Evolutionary conservation across 148 eudicot genomes (phyloP), one percentile per base, ranked within the genome.

Genomic region (Chenopodium quinoa): DNA sequence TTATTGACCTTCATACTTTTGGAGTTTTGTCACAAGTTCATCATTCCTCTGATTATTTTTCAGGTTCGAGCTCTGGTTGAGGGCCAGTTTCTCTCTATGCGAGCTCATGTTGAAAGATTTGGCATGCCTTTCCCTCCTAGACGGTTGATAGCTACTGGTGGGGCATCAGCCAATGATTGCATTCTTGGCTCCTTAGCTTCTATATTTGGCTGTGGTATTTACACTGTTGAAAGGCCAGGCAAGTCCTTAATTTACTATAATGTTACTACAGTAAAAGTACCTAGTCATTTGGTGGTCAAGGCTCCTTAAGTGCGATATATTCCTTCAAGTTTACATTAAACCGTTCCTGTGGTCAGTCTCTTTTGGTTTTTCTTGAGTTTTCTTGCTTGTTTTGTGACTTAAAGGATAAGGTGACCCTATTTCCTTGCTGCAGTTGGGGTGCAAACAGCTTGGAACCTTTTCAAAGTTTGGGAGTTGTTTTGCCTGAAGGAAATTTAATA

Each of bases 121-220:
- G 98, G 98, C 37, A 93, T 95, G 97, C 97, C 97, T 73, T 92
- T 91, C 82, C 97, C 98, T 72, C 97, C 97, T 1, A 93, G 86
- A 71, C 88, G 97, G 71, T 90, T 93, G 76, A 95, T 95, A 78
- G 99, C 97, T 25, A 95, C 99, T 22, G 97, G 99, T 62, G 99
- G 99, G 79, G 99, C 97, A 82, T 95, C 98, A 16, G 91, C 95
- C 75, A 93, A 93, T 83, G 85, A 86, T 78, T 77, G 83, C 86
- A 92, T 96, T 88, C 89, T 96, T 50, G 88, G 78, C 69, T 65
- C 82, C 20, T 60, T 93, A 67, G 94, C 98, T 78, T 87, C 97
- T 79, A 91, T 93, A 75, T 96, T 96, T 77, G 98, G 98, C 75
- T 93, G 98, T 77, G 85, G 93, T 84, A 91, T 96, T 31, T 88